Evolutionary conservation across 495 filamentous ascomycete species (phyloP), one percentile per base, ranked within the genome.

Genomic region (Podospora australis): DNA sequence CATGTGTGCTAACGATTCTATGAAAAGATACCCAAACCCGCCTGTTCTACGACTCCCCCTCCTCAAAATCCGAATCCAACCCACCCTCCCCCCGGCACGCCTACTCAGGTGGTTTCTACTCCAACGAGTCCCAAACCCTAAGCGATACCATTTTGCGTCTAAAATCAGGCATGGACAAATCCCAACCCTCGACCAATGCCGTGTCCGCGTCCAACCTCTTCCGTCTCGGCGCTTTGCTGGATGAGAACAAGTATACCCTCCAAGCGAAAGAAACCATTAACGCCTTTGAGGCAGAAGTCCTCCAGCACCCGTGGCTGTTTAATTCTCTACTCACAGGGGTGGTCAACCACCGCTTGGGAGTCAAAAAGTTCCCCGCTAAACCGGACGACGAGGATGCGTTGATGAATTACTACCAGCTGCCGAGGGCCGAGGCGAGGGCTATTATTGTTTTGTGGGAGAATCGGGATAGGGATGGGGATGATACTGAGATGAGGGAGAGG

Each of bases 141-240:
- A 75, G 83, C 11, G 81, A 90, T 53, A 79, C 88, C 16, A 82
- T 98, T 44, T 78, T 97, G 19, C 82, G 92, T 6, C 74, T 96
- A 46, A 98, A 98, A 69, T 87, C 87, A 46, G 92, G 88, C 41
- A 95, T 96, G 70, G 92, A 98, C 64, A 85, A 83, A 28, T 84
- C 87, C 13, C 85, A 89, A 43, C 94, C 92, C 1, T 91, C 86
- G 1, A 82, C 87, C 20, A 98, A 98, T 58, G 90, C 87, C 22
- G 76, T 89, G 14, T 82, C 83, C 20, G 87, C 89, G 0, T 79
- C 77, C 8, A 98, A 97, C 57, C 71, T 98, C 13, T 84, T 88
- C 62, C 81, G 89, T 2, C 75, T 98, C 14, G 79, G 80, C 25
- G 72, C 78, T 0, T 61, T 95, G 1, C 76, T 97, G 1, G 78